Evolutionary conservation across 805 yeast species (phyloP).

Genomic region (Candida schatavii): DNA sequence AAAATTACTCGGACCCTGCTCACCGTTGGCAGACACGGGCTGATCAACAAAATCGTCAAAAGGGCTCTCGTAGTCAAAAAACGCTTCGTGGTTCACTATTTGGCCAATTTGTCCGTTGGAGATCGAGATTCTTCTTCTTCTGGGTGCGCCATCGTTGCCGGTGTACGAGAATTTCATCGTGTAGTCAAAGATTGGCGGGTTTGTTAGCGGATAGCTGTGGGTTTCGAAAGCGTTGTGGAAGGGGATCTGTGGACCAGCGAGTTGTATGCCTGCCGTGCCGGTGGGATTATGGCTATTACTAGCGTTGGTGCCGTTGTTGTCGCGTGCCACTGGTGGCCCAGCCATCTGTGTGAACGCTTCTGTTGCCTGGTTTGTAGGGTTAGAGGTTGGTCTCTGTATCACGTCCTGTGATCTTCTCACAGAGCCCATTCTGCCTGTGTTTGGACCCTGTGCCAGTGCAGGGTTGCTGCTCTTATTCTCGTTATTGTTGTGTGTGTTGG

Average conservation of each 20-base stretch:
- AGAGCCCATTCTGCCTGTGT: too few relatives aligned
- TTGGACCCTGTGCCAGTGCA: too few relatives aligned
- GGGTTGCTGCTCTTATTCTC: too few relatives aligned
- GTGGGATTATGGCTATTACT: not conserved
- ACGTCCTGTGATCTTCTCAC: too few relatives aligned
- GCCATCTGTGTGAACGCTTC: too few relatives aligned
- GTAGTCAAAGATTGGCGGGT: conserved; percentile 47
- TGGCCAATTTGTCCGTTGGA: conserved; percentile 87
- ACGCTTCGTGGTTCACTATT: conserved; percentile 48
- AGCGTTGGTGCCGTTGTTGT: not conserved
- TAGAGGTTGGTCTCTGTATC: too few relatives aligned
- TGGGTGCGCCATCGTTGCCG: conserved; percentile 29
- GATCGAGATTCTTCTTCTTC: conserved; percentile 70
- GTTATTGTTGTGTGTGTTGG: too few relatives aligned
- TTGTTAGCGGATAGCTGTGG: conserved; percentile 41
- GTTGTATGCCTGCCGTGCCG: too few relatives aligned
- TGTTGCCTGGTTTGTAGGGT: too few relatives aligned
- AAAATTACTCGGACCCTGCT: too few relatives aligned
- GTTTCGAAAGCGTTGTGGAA: conserved; percentile 40
- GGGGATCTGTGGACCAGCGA: conserved; percentile 6
- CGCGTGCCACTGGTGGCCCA: too few relatives aligned
- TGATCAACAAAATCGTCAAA: conserved; percentile 15
- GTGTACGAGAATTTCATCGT: conserved; percentile 34
- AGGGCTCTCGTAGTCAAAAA: conserved; percentile 24
- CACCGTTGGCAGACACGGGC: conserved; percentile 3